Evolutionary conservation across 2,329 filamentous ascomycete species (phyloP).

Genomic region (Sclerotinia sclerotiorum): DNA sequence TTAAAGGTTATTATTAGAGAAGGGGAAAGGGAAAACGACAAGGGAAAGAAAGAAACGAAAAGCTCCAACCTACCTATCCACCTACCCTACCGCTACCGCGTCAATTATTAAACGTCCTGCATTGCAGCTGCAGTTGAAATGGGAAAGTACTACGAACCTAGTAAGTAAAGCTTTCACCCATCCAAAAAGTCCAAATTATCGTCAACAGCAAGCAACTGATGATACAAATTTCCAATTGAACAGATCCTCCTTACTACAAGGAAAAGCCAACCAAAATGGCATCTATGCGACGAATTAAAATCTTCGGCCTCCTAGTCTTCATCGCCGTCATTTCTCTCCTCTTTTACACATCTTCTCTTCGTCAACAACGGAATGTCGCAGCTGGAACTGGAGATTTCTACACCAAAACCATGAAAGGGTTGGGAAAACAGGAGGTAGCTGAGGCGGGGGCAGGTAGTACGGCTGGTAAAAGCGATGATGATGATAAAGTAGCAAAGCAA

Average conservation of each 20-base stretch:
- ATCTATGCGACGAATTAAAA: conserved; percentile 67
- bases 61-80: neutral
- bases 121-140: conserved; percentile 11
- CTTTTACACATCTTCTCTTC: conserved; percentile 67
- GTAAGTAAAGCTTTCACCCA: conserved; percentile 6
- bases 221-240: neutral
- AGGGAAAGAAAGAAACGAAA: neutral
- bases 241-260: conserved; percentile 28
- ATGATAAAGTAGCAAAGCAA: conserved; percentile 55
- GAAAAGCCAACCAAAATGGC: conserved; percentile 52
- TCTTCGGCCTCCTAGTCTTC: conserved; percentile 64
- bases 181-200: neutral
- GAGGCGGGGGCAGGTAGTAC: neutral
- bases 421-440: conserved; percentile 36
- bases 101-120: neutral
- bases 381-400: conserved; percentile 57
- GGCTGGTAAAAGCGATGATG: conserved; percentile 40
- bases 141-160: conserved; percentile 21
- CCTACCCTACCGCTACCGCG: neutral
- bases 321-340: conserved; percentile 65
- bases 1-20: neutral
- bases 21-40: neutral
- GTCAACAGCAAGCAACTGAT: conserved; percentile 1
- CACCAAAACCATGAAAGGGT: conserved; percentile 57
- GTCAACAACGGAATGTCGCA: conserved; percentile 48